A percentile compares a stretch with the other conserved stretches of the same genome.
These are phyloP conservation scores for Candida buenavistaensis DNA, from an alignment of 1,139 yeast genomes.

Conservation along the genomic window DNA sequence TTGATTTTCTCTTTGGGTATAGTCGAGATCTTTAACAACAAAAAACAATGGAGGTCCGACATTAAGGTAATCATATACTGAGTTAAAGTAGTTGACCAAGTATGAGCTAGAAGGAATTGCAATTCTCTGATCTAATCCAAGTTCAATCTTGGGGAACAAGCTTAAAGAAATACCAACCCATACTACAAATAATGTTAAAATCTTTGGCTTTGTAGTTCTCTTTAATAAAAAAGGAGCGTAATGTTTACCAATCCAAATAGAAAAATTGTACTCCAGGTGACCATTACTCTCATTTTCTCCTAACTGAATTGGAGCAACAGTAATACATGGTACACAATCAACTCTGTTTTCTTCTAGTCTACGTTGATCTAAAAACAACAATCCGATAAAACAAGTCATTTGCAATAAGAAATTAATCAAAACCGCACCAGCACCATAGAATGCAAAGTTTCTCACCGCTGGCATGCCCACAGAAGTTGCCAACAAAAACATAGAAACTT, in stretches of 20 bases:
- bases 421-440: constrained; percentile 87
- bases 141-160: constrained; percentile 63
- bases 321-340: constrained; percentile 59
- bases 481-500: constrained; percentile 71
- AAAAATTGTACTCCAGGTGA: constrained; percentile 27
- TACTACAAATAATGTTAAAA: constrained; percentile 54
- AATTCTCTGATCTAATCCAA: constrained; percentile 86
- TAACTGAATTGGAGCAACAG: constrained; percentile 15
- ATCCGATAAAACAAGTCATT: constrained; percentile 75
- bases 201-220: constrained; percentile 44
- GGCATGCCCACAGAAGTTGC: constrained; percentile 91
- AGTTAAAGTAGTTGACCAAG: constrained; percentile 74
- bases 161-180: constrained; percentile 71
- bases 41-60: constrained; percentile 93
- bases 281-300: constrained; percentile 15
- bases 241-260: constrained; percentile 21
- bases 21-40: constrained; percentile 65
- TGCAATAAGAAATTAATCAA: constrained; percentile 75
- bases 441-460: constrained; percentile 90
- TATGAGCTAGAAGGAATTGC: constrained; percentile 87
- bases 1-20: constrained; percentile 62
- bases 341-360: constrained; percentile 59
- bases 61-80: constrained; percentile 68
- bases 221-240: constrained; percentile 58
- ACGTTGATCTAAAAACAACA: constrained; percentile 66